Percentiles rank a stretch among this genome's conserved stretches.
Evolutionary conservation across 2,329 filamentous ascomycete genomes (phyloP).

Genomic region (Stromatinia cepivora): DNA sequence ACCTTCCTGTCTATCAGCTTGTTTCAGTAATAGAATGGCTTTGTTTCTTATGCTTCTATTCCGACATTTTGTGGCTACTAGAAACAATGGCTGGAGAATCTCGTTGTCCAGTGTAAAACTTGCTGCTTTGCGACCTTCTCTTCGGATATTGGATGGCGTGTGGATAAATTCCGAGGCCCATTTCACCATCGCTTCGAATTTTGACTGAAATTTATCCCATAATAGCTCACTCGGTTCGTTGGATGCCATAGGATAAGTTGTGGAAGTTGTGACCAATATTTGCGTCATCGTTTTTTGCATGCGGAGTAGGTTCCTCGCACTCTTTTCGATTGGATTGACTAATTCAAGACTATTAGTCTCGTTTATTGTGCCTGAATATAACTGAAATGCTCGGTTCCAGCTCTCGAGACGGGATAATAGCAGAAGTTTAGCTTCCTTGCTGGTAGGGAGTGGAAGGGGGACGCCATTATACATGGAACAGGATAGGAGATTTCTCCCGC

Average conservation of each 20-base stretch:
- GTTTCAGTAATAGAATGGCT: slow-evolving; percentile 59
- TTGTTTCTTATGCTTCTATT: slow-evolving; percentile 56
- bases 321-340: neutral
- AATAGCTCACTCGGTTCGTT: slow-evolving; percentile 15
- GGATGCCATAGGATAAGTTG: neutral
- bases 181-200: slow-evolving; percentile 19
- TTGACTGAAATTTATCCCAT: slow-evolving; percentile 22
- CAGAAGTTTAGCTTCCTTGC: neutral
- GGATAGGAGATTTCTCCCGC: slow-evolving; percentile 11
- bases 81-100: slow-evolving; percentile 62
- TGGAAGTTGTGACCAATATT: slow-evolving; percentile 17
- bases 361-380: neutral
- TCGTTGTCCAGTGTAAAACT: slow-evolving; percentile 61
- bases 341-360: neutral
- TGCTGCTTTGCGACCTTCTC: neutral
- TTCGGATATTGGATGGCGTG: neutral
- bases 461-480: slow-evolving; percentile 21
- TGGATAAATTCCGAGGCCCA: slow-evolving; percentile 20
- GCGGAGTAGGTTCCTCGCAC: slow-evolving; percentile 1
- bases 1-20: slow-evolving; percentile 60
- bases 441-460: slow-evolving; percentile 7
- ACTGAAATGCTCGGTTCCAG: slow-evolving; percentile 16
- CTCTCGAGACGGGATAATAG: neutral
- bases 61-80: slow-evolving; percentile 63
- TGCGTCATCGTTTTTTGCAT: slow-evolving; percentile 13